Evolutionary conservation across 768 basidiomycete species (phyloP).

Genomic region (Xerocomellus chrysenteron): DNA sequence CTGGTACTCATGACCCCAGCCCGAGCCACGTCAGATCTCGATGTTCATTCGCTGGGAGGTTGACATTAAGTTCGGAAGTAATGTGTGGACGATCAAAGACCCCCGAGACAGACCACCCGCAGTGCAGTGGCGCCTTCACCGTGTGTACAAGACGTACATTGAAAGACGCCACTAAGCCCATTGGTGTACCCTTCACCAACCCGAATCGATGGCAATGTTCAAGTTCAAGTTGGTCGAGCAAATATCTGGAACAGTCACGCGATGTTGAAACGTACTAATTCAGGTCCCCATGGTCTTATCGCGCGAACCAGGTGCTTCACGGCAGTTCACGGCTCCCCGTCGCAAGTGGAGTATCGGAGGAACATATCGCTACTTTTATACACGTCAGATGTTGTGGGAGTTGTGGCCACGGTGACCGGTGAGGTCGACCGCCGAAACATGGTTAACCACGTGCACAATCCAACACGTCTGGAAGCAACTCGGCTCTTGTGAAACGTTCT

Average conservation of each 20-base stretch:
- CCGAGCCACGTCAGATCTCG: not conserved
- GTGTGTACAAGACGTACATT: not conserved
- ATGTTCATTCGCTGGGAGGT: not conserved
- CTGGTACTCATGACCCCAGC: too few species aligned
- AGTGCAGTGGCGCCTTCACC: not conserved
- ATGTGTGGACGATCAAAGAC: not conserved
- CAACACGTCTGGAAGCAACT: too few species aligned
- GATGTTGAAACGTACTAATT: not conserved
- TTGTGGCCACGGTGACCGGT: not conserved
- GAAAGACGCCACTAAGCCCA: not conserved
- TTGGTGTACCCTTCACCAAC: not conserved
- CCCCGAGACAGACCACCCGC: slow-evolving; percentile 5
- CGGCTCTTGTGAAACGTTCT: not conserved
- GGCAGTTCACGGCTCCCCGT: not conserved
- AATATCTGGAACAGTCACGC: not conserved
- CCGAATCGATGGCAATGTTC: too few species aligned
- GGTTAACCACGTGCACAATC: too few species aligned
- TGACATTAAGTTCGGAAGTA: not conserved
- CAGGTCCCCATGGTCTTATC: not conserved
- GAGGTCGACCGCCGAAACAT: not conserved
- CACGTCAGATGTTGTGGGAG: not conserved
- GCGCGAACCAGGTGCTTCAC: not conserved
- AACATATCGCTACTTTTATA: not conserved
- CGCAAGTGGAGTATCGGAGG: not conserved
- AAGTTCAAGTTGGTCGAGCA: too few species aligned